Evolutionary conservation across 2,329 filamentous ascomycete species (phyloP).

Genomic region (Fusarium sp.): DNA sequence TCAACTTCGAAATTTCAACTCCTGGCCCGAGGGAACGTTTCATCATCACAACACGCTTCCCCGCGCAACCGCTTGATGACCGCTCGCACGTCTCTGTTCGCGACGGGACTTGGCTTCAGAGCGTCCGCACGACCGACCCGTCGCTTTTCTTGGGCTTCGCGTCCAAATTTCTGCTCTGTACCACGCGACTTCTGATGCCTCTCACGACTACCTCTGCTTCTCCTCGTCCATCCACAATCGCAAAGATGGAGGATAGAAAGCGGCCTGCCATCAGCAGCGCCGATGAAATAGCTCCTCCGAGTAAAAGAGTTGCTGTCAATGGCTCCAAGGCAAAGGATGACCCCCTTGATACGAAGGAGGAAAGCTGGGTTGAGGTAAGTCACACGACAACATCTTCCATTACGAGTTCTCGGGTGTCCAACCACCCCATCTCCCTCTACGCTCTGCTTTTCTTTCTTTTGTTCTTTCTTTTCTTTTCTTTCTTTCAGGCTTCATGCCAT

Average conservation of each 20-base stretch:
- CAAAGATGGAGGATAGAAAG: constrained; percentile 99
- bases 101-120: constrained; percentile 53
- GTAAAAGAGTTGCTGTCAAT: constrained; percentile 92
- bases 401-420: constrained; percentile 27
- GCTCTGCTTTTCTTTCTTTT: constrained; percentile 11
- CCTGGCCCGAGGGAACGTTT: constrained; percentile 52
- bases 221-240: constrained; percentile 82
- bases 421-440: constrained; percentile 20
- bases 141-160: constrained; percentile 49
- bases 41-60: constrained; percentile 50
- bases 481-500: constrained; percentile 42
- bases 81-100: constrained; percentile 48
- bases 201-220: constrained; percentile 79
- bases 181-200: constrained; percentile 79
- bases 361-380: constrained; percentile 75
- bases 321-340: constrained; percentile 72
- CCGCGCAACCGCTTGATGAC: constrained; percentile 53
- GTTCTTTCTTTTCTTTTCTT: no score
- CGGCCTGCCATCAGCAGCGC: constrained; percentile 83
- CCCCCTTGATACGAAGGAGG: constrained; percentile 66
- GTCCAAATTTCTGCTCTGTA: constrained; percentile 55
- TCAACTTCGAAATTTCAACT: constrained; percentile 61
- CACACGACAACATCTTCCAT: constrained; percentile 50
- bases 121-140: constrained; percentile 45
- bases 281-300: constrained; percentile 87